Base-by-base conservation (phyloP, 2,329 filamentous ascomycete genomes). In the Fusarium citri region DNA sequence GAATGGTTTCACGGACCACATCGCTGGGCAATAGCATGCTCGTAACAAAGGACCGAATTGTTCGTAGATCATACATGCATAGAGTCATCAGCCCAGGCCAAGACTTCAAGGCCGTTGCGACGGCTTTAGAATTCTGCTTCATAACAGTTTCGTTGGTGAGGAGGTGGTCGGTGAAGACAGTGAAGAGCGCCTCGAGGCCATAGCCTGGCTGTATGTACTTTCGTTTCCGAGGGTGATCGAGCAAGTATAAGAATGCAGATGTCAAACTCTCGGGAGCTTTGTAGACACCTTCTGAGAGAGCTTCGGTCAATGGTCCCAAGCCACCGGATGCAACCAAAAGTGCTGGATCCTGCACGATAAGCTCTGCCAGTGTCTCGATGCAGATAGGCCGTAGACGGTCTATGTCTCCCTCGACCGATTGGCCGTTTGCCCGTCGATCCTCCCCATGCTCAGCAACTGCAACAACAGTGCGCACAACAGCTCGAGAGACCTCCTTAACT, bases 1-100 rank as follows among this genome's bases (percentile, higher is more conserved):
- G 86, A 20, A 98, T 89, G 1, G 94, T 91, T 76, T 97, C 94
- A 50, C 87, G 83, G 49, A 90, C 85, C 1, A 80, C 77, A 8
- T 85, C 80, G 56, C 84, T 87, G 1, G 89, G 88, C 12, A 90
- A 79, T 46, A 88, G 83, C 76, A 91, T 83, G 69, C 87, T 89
- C n/a, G 86, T 84, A 51, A 91, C 81, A 41, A 99, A 86, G 6
- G 96, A 98, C 68, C 88, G 89, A 41, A 98, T 88, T 8, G 96
- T 91, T 45, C 94, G 87, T 71, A 96, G 94, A 76, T 96, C 88
- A 79, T 96, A 94, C 88, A 97, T 94, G 64, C 92, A 93, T 20
- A 99, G 85, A 25, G 91, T 90, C 83, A 98, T 91, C 59, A 99
- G 84, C 8, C 96, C 96, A 11, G 96, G 91, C 96, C 97, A 99